These are phyloP conservation scores for Ganoderma lucidum DNA, from an alignment of 1,284 basidiomycete genomes.

Conservation along the genomic window DNA sequence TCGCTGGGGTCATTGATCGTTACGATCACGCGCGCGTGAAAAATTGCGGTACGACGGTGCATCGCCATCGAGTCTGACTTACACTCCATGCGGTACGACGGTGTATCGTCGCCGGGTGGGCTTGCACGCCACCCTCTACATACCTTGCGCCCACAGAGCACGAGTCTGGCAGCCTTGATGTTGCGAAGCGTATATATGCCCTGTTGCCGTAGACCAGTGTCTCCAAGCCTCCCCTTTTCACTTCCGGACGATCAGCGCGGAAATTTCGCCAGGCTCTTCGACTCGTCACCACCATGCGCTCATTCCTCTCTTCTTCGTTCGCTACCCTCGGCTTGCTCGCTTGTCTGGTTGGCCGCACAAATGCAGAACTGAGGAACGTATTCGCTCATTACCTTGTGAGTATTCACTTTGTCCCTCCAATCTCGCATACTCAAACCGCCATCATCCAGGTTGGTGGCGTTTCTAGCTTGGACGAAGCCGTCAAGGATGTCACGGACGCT, in stretches of 20 bases:
- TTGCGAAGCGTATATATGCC: not conserved
- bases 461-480: slow-evolving; percentile 18
- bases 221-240: not conserved
- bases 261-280: not conserved
- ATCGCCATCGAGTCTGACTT: not conserved
- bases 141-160: not conserved
- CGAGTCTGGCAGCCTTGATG: not conserved
- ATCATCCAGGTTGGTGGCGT: slow-evolving; percentile 21
- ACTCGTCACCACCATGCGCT: slow-evolving; percentile 11
- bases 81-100: not conserved
- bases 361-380: slow-evolving; percentile 25
- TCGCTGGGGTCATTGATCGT: slow-evolving; percentile 13
- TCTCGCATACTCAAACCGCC: not conserved
- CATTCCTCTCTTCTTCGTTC: slow-evolving; percentile 6
- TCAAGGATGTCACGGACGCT: slow-evolving; percentile 27
- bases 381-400: slow-evolving; percentile 28
- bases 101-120: not conserved
- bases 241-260: not conserved
- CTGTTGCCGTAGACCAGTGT: not conserved
- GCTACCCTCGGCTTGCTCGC: slow-evolving; percentile 11
- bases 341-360: slow-evolving; percentile 11
- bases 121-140: not conserved
- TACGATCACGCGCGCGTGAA: not conserved
- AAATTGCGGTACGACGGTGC: not conserved
- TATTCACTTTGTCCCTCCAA: not conserved